A percentile compares a stretch with the other conserved stretches of the same genome.
Evolutionary conservation across 345 rosid species (phyloP).

Genomic region (Murraya koenigii): DNA sequence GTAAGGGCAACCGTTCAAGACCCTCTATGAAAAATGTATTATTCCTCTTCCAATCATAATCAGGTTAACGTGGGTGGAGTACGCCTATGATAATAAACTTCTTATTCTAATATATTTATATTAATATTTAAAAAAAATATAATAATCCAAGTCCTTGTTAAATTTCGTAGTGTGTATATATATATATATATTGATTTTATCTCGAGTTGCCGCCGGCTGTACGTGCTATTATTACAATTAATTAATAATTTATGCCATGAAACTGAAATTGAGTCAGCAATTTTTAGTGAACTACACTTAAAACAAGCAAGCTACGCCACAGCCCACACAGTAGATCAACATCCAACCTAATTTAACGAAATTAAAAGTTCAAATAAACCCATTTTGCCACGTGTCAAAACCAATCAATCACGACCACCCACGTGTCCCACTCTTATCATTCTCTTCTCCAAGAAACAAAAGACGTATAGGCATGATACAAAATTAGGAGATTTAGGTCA

Average conservation of each 20-base stretch:
- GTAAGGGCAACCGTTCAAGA: too few species aligned
- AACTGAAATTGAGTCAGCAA: background rate
- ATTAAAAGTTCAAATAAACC: constrained; percentile 1
- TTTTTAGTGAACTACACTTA: background rate
- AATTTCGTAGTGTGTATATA: too few species aligned
- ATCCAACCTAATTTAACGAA: constrained; percentile 41
- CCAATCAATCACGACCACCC: constrained; percentile 2
- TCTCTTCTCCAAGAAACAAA: background rate
- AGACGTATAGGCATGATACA: constrained; percentile 24
- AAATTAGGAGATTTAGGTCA: constrained; percentile 60
- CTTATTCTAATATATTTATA: too few species aligned
- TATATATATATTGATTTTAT: too few species aligned
- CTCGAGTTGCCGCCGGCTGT: too few species aligned
- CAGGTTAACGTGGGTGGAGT: too few species aligned
- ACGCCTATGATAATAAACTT: too few species aligned
- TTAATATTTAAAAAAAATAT: too few species aligned
- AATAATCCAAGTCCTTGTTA: too few species aligned
- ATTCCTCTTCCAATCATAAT: too few species aligned
- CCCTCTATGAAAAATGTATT: too few species aligned
- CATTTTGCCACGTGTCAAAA: constrained; percentile 31
- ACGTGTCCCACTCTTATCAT: background rate
- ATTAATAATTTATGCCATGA: background rate
- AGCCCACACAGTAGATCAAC: constrained; percentile 38
- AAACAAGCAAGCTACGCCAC: constrained; percentile 21
- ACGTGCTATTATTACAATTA: background rate